Evolutionary conservation across 257 asterid genomes (phyloP).

Genomic region (Nicotiana noctiflora): DNA sequence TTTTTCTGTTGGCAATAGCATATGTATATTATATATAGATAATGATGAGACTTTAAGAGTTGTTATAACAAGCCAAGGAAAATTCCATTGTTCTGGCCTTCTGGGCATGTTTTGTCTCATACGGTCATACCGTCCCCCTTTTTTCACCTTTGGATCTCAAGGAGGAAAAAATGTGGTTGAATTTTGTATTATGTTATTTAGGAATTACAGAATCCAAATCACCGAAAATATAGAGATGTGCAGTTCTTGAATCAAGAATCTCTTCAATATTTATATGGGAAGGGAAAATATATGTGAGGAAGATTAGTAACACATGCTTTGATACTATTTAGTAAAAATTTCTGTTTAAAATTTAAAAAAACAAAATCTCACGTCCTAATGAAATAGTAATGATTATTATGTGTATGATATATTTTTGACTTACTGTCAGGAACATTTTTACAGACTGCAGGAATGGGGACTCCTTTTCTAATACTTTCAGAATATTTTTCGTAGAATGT

Average conservation of each 20-base stretch:
- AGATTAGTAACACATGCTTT: no score
- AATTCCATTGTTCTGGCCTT: slow-evolving; percentile 12
- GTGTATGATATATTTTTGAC: background rate
- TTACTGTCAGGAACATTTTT: background rate
- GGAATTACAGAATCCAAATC: background rate
- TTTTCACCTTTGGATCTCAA: slow-evolving; percentile 24
- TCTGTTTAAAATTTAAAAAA: no score
- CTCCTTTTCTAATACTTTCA: background rate
- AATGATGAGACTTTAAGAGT: slow-evolving; percentile 18
- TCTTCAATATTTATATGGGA: background rate
- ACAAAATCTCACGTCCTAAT: background rate
- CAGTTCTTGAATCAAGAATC: background rate
- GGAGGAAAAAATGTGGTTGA: slow-evolving; percentile 10
- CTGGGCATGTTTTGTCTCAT: slow-evolving; percentile 34
- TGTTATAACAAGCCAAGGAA: slow-evolving; percentile 13
- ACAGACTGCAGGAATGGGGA: background rate
- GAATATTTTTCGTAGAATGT: background rate
- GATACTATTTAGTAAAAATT: no score
- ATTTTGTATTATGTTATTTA: background rate
- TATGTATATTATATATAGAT: background rate
- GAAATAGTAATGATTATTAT: background rate
- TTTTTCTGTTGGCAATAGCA: slow-evolving; percentile 26
- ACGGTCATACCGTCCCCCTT: slow-evolving; percentile 2
- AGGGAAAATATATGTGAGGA: no score
- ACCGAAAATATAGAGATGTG: background rate